These are phyloP conservation scores for Cryphonectria carpinicola DNA, from an alignment of 2,329 filamentous ascomycete genomes.

Conservation along the genomic window DNA sequence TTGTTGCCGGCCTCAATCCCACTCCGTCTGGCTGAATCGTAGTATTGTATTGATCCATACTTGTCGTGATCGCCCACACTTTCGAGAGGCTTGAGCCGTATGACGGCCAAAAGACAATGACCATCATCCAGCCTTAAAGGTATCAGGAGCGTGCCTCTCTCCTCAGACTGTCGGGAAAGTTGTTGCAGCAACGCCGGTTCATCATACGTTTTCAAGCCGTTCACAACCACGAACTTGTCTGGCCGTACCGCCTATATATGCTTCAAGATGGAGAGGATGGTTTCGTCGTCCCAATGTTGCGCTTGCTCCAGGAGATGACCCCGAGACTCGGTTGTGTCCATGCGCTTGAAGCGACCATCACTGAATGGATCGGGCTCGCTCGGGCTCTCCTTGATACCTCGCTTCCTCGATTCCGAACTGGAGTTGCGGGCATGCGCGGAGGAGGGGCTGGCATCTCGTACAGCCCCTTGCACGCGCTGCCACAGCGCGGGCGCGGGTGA, in stretches of 20 bases:
- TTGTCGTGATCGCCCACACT: background rate
- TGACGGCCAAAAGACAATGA: background rate
- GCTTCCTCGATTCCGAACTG: constrained; percentile 6
- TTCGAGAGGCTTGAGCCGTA: background rate
- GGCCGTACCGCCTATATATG: constrained; percentile 7
- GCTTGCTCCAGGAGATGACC: constrained; percentile 4
- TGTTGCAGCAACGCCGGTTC: background rate
- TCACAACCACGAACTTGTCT: constrained; percentile 2
- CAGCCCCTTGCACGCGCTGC: background rate
- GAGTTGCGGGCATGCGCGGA: background rate
- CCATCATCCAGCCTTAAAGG: constrained; percentile 8
- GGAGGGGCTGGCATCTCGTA: background rate
- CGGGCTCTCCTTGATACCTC: background rate
- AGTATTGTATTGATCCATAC: background rate
- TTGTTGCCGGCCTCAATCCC: background rate
- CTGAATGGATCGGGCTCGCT: background rate
- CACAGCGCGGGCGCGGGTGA: background rate
- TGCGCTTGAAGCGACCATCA: constrained; percentile 3
- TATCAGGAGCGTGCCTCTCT: constrained; percentile 11
- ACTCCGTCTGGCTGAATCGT: background rate
- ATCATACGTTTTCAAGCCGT: background rate
- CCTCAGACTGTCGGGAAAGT: background rate
- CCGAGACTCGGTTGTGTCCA: constrained; percentile 1
- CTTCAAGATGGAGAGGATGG: constrained; percentile 11
- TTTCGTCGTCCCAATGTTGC: constrained; percentile 21